Percentiles rank a stretch among this genome's conserved stretches.
Conservation (phyloP, 495 filamentous ascomycete species). For the Podospora pseudopauciseta region DNA sequence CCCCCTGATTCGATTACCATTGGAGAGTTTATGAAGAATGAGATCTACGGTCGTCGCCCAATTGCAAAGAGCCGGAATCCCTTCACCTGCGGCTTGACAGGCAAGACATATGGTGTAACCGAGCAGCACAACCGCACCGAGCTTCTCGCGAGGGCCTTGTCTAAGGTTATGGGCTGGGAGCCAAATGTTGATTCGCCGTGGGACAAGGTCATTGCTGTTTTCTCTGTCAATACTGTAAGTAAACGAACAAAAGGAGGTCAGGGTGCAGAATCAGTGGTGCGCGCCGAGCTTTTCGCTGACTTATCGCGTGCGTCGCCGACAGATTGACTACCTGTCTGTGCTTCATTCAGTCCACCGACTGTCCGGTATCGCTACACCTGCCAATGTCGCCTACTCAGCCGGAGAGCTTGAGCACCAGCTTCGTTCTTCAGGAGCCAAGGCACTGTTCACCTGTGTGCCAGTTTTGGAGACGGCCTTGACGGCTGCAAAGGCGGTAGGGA, state of each 20-base stretch:
- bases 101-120: conserved; percentile 62
- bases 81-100: conserved; percentile 78
- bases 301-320: not conserved
- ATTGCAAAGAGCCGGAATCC: conserved; percentile 63
- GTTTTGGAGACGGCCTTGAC: conserved; percentile 66
- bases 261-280: not conserved
- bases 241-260: not conserved
- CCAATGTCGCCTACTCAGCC: conserved; percentile 78
- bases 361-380: conserved; percentile 71
- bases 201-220: conserved; percentile 80
- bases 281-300: conserved; percentile 14
- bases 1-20: conserved; percentile 74
- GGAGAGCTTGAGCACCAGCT: conserved; percentile 76
- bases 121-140: conserved; percentile 68
- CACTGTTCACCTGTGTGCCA: conserved; percentile 74
- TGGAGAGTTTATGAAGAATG: conserved; percentile 74
- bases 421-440: conserved; percentile 68
- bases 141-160: conserved; percentile 63
- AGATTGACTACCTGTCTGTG: conserved; percentile 80
- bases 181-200: conserved; percentile 74
- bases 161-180: conserved; percentile 70
- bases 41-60: conserved; percentile 65
- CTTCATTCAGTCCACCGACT: conserved; percentile 74
- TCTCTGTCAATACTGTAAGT: conserved; percentile 75
- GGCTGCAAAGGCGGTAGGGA: conserved; percentile 62